Base-by-base conservation (phyloP, 2,329 filamentous ascomycete species). In the Ophiostoma montium region DNA sequence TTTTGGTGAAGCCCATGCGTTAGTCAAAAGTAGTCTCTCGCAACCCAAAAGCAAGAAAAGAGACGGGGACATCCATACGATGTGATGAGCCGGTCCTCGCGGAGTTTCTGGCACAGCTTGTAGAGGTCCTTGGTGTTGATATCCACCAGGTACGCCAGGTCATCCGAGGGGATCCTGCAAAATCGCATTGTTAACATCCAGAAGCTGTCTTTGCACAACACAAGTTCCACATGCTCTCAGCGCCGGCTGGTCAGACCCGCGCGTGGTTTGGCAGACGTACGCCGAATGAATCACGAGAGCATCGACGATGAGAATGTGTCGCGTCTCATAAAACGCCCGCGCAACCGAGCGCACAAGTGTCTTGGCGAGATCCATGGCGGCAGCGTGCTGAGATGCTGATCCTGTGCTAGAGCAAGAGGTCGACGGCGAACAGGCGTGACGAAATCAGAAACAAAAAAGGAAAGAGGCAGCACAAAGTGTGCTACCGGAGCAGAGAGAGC, bases 121-220 rank as follows among this genome's bases (percentile, higher is more conserved):
- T 92, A 87, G 39, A 96, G 75, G 59, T 94, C 86, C 63, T 98
- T 96, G 36, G 82, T 81, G 62, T 95, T 90, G 67, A 94, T 88
- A 54, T 82, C 82, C 66, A 95, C 82, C 21, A 96, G 71, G 59
- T 87, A 82, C 39, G 86, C 84, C 54, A 98, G 72, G 60, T 98
- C 92, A 60, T 88, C 82, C 61, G 94, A 86, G 60, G 87, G 83
- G 52, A 96, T 43, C 30, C 49, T 54, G 46, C 39, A 45, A 33
- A 4, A 23, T 10, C 38, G 18, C n/a, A 16, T n/a, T 41, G 39
- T 42, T 42, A 42, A 42, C 39, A 42, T 33, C 30, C 30, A 31
- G 13, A 33, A 21, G 39, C 23, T 30, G 21, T 85, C 76, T 49
- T 30, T 50, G 36, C 49, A 35, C 9, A 10, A n/a, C n/a, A n/a